Base-by-base conservation (phyloP, 192 early-diverging fungal species). In the Backusella australiensis region DNA sequence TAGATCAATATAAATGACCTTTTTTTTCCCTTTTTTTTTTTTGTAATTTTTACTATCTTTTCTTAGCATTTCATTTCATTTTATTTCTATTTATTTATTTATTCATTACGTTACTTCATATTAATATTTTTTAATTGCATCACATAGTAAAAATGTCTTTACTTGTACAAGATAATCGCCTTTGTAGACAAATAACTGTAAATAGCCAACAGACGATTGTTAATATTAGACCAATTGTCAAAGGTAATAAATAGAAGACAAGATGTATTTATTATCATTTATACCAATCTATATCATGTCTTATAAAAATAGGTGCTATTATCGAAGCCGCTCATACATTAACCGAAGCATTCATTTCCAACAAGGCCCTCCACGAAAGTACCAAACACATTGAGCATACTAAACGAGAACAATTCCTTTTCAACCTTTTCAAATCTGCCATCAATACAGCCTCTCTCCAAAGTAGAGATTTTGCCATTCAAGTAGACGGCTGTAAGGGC, bases 401-500 rank as follows among this genome's bases (percentile, higher is more conserved):
- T 29, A 76, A 80, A 29, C 21, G 65, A 21, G 44, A 66, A 6
- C 59, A 72, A 14, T 36, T 76, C 8, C 38, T 35, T 7, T 70
- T 71, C 26, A 68, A 34, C 29, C 34, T 80, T 15, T 80, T 80
- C 65, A 80, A 80, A 68, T 72, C 35, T 26, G 39, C 69, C 14
- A 39, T 80, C 14, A 76, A 80, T 19, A 41, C 63, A 21, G 74
- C 75, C 2, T 73, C 69, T 23, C 34, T 80, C 19, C 65, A 67
- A 56, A 80, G 76, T 65, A 52, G 74, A 5, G 80, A 82, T 35
- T 82, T 75, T 56, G 73, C 71, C 1, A 53, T 82, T 56, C 80
- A 82, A 71, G 73, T 78, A 17, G 80, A 82, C 5, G 80, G 76
- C 19, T 82, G 75, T 67, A 77, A 82, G 34, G 80, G 80, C 21